phyloP scores from a whole-genome alignment of 2,329 filamentous ascomycete genomes.

The Cryphonectria radicalis region DNA sequence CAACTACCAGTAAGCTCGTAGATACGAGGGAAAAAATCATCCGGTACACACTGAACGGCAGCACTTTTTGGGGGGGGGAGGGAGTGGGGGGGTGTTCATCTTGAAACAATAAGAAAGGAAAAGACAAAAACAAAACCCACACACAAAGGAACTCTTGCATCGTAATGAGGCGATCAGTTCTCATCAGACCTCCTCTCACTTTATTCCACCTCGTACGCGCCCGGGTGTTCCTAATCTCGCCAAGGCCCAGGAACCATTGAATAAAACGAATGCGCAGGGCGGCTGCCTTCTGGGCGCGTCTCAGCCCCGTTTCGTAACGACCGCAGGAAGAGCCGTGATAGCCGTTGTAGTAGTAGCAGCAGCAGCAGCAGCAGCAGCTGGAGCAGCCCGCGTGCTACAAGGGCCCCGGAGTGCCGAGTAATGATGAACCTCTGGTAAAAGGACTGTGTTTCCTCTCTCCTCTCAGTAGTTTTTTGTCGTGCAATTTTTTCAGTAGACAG shows the following conservation, averaged over 20 bases:
- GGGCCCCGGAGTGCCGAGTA: background rate
- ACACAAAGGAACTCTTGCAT: background rate
- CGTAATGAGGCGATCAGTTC: background rate
- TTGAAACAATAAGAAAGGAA: background rate
- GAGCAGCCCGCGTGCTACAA: background rate
- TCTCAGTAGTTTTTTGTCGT: background rate
- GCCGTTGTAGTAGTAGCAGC: background rate
- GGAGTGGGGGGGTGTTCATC: too few species aligned
- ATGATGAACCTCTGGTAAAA: background rate
- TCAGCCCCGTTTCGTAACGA: constrained; percentile 10
- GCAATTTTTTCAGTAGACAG: background rate
- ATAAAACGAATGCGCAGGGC: background rate
- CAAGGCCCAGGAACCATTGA: background rate
- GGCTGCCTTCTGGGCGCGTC: background rate
- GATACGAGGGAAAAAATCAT: background rate
- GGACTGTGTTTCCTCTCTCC: background rate
- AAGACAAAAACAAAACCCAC: background rate
- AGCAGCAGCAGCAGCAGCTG: background rate
- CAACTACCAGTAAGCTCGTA: constrained; percentile 4
- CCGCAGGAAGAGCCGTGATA: constrained; percentile 3
- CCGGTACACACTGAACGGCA: background rate
- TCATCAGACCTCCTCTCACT: background rate
- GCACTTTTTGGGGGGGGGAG: background rate
- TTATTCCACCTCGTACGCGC: background rate
- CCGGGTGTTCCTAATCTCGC: background rate